Conservation (phyloP, 306 rosid genomes). For the Spatholobus suberectus region DNA sequence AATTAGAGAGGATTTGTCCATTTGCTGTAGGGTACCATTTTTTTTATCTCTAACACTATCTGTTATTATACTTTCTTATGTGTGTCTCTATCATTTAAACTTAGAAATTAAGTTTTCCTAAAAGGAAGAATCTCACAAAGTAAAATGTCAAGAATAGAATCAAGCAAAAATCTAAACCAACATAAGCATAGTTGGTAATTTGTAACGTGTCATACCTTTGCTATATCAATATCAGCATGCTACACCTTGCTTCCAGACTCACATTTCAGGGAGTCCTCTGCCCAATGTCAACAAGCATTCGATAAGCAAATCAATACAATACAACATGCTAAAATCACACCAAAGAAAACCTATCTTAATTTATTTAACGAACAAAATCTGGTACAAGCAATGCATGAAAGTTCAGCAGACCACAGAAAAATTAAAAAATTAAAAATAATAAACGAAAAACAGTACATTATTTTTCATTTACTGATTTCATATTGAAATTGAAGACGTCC, state of each 20-base stretch:
- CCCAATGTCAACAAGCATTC: constrained; percentile 24
- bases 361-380: neutral
- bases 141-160: neutral
- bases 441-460: neutral
- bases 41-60: neutral
- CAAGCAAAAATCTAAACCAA: neutral
- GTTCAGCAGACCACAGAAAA: neutral
- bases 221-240: constrained; percentile 69
- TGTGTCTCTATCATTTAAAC: neutral
- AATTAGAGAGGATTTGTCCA: neutral
- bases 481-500: neutral
- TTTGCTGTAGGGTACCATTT: neutral
- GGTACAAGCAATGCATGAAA: neutral
- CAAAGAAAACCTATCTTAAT: neutral
- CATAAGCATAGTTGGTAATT: neutral
- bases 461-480: neutral
- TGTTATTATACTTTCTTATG: neutral
- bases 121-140: neutral
- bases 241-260: neutral
- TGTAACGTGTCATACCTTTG: constrained; percentile 57
- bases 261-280: constrained; percentile 18
- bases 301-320: neutral
- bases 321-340: neutral
- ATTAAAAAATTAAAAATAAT: neutral
- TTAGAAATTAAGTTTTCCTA: neutral